phyloP scores from a whole-genome alignment of 2,329 filamentous ascomycete species.

The Sclerotinia nivalis region DNA sequence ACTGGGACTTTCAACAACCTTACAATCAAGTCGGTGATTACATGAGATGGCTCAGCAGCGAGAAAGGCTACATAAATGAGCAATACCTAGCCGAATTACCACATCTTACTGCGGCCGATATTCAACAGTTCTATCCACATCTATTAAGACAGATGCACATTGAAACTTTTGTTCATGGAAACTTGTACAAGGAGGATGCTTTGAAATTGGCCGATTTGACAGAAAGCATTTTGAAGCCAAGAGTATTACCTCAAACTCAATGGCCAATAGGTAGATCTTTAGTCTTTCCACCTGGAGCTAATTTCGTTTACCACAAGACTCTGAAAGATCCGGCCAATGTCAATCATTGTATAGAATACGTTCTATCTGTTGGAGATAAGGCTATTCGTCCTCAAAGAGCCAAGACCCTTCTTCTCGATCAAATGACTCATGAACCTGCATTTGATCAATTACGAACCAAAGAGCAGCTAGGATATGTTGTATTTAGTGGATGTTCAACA shows the following conservation, averaged over 20 bases:
- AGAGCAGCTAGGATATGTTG: constrained; percentile 95
- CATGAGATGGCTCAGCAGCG: constrained; percentile 75
- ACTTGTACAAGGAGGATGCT: constrained; percentile 91
- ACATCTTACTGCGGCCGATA: constrained; percentile 69
- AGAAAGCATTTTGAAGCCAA: constrained; percentile 74
- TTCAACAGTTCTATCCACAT: constrained; percentile 76
- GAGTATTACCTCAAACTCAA: constrained; percentile 71
- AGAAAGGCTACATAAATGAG: constrained; percentile 76
- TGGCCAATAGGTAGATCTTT: constrained; percentile 79
- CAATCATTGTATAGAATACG: constrained; percentile 82
- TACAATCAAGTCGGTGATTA: constrained; percentile 87
- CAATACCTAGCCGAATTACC: constrained; percentile 77
- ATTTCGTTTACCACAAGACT: constrained; percentile 78
- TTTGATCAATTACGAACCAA: constrained; percentile 96
- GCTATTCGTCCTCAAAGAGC: constrained; percentile 70
- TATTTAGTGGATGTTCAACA: constrained; percentile 76
- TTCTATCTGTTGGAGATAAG: constrained; percentile 68
- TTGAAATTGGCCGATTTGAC: constrained; percentile 81
- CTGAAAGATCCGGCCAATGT: constrained; percentile 87
- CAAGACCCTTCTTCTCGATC: constrained; percentile 77
- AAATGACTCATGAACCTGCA: constrained; percentile 88
- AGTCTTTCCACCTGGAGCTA: constrained; percentile 74
- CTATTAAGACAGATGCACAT: constrained; percentile 82
- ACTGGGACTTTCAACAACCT: constrained; percentile 84
- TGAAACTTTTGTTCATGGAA: constrained; percentile 86